Base-by-base conservation (phyloP, 2,329 filamentous ascomycete genomes). In the Fusarium sp. region DNA sequence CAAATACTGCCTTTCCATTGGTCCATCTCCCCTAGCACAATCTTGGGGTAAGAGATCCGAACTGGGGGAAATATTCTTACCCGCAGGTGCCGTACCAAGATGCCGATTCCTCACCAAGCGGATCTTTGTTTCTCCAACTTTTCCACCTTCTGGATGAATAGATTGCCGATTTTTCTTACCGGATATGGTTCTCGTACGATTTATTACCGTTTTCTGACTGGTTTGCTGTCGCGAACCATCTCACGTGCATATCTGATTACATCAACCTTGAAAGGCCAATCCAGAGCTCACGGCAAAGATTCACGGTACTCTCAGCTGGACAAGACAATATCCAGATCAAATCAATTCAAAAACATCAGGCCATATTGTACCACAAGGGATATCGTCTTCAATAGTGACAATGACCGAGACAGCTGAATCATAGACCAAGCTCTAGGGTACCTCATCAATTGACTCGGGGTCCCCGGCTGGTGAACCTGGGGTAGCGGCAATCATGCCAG, bases 51-150 rank as follows among this genome's bases (percentile, higher is more conserved):
- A 44, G 22, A 14, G 32, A 50, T 58, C 35, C 53, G 47, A 57
- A 54, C 48, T 26, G 50, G 51, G 45, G 70, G 70, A 73, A 73
- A 70, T 73, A 70, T 54, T 56, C 70, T 73, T 73, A 73, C 60
- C 70, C 70, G 66, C 50, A 53, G 39, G 14, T 73, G 66, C 70
- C 70, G 70, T 56, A 41, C 28, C 22, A 67, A 45, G 48, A 51
- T 71, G 61, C 68, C 68, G 68, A 62, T 62, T 61, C 5, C 17
- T n/a, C 15, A 50, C 35, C 66, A 32, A 26, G 45, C 54, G 70
- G 70, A 56, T 73, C 66, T 66, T 66, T 73, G 60, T 73, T 73
- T 73, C 70, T 73, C 70, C 70, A 72, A 73, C 18, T 24, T 20
- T 10, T 3, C 5, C 11, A 38, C 17, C 13, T 12, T 55, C 48